Conservation (phyloP, 2,329 filamentous ascomycete species). For the Graphilbum sp. region DNA sequence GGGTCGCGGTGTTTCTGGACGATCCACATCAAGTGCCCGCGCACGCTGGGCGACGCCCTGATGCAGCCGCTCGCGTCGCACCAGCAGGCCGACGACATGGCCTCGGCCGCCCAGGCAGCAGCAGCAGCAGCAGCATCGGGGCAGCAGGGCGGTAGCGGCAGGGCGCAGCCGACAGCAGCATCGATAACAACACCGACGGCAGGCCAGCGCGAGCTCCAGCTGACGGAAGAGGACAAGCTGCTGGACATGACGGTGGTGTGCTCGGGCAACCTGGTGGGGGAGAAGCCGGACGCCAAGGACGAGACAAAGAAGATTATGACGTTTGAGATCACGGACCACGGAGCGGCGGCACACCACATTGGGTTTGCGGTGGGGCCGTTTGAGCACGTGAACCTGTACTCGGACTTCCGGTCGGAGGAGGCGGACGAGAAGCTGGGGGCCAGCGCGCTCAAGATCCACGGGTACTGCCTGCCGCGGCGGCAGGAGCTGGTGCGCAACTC, state of each 20-base stretch:
- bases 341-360: slow-evolving; percentile 70
- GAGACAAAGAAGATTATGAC: slow-evolving; percentile 74
- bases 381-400: slow-evolving; percentile 72
- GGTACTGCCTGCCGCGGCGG: slow-evolving; percentile 76
- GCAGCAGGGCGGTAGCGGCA: neutral
- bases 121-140: slow-evolving; percentile 10
- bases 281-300: slow-evolving; percentile 60
- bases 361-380: slow-evolving; percentile 92
- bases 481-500: slow-evolving; percentile 73
- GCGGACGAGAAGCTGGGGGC: slow-evolving; percentile 82
- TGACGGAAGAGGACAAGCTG: slow-evolving; percentile 66
- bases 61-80: slow-evolving; percentile 29
- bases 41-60: slow-evolving; percentile 68
- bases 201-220: slow-evolving; percentile 16
- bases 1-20: slow-evolving; percentile 67
- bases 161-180: no score
- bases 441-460: slow-evolving; percentile 77
- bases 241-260: slow-evolving; percentile 83
- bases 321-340: slow-evolving; percentile 49
- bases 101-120: slow-evolving; percentile 9
- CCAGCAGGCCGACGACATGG: slow-evolving; percentile 11
- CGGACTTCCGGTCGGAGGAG: slow-evolving; percentile 75
- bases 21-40: slow-evolving; percentile 70
- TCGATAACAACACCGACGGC: no score
- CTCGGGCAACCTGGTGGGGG: slow-evolving; percentile 76